Percentiles rank a stretch among this genome's conserved stretches.
These are phyloP conservation scores for Pseudocercospora musae DNA, from an alignment of 2,329 filamentous ascomycete genomes.

Conservation along the genomic window DNA sequence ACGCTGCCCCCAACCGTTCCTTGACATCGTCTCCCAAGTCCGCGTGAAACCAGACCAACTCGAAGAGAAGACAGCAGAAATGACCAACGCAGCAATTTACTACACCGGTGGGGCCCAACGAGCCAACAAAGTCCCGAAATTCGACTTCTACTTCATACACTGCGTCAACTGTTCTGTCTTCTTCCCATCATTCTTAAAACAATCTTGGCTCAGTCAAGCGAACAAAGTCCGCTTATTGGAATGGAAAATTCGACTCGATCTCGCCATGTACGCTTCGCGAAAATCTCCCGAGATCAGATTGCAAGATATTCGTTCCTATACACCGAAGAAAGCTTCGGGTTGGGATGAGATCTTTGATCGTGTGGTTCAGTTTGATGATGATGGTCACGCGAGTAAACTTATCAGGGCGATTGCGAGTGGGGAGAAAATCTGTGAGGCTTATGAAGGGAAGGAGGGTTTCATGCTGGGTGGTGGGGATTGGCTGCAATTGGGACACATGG, in stretches of 20 bases:
- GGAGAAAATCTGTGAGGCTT: slow-evolving; percentile 50
- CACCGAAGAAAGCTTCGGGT: slow-evolving; percentile 44
- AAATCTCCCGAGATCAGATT: slow-evolving; percentile 59
- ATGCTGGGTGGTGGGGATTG: slow-evolving; percentile 57
- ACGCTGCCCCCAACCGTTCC: slow-evolving; percentile 59
- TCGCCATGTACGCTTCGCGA: slow-evolving; percentile 70
- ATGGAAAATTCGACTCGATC: slow-evolving; percentile 74
- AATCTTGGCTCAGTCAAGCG: slow-evolving; percentile 57
- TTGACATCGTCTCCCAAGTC: slow-evolving; percentile 58
- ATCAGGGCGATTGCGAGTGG: slow-evolving; percentile 67
- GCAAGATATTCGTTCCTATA: slow-evolving; percentile 60
- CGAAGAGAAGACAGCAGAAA: slow-evolving; percentile 58
- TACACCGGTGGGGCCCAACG: slow-evolving; percentile 61
- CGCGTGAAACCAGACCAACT: slow-evolving; percentile 52
- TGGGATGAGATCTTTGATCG: slow-evolving; percentile 47
- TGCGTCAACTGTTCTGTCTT: slow-evolving; percentile 75
- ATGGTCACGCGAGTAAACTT: slow-evolving; percentile 79
- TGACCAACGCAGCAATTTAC: slow-evolving; percentile 65
- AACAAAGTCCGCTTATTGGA: slow-evolving; percentile 70
- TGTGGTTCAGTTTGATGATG: slow-evolving; percentile 57
- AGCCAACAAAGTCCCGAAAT: slow-evolving; percentile 63
- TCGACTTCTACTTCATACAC: slow-evolving; percentile 77
- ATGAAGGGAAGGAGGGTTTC: slow-evolving; percentile 46
- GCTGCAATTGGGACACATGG: slow-evolving; percentile 59
- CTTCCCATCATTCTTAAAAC: slow-evolving; percentile 59